Percentiles rank a stretch among this genome's conserved stretches.
Evolutionary conservation across 2,329 filamentous ascomycete species (phyloP).

Genomic region (Cercospora sp.): DNA sequence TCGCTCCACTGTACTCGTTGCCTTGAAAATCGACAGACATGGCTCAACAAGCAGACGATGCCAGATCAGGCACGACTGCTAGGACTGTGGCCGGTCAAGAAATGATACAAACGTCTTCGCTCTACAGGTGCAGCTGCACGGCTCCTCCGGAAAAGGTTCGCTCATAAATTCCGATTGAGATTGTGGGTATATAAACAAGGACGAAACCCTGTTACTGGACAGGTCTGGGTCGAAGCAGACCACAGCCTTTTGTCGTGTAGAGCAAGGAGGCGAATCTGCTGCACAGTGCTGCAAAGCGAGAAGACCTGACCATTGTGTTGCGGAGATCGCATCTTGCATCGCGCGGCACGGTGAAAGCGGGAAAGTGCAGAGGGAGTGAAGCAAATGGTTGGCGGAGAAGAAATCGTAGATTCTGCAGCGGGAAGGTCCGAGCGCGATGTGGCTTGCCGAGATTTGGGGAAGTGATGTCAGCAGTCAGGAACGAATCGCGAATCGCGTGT

Average conservation of each 20-base stretch:
- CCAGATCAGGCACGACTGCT: neutral
- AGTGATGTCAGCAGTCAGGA: constrained; percentile 8
- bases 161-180: neutral
- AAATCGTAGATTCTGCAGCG: constrained; percentile 7
- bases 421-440: constrained; percentile 4
- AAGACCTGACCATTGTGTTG: neutral
- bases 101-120: neutral
- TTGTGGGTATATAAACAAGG: neutral
- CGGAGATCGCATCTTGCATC: neutral
- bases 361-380: neutral
- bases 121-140: neutral
- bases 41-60: neutral
- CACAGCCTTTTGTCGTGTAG: neutral
- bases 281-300: neutral
- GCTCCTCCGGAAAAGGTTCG: neutral
- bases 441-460: constrained; percentile 3
- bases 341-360: no score
- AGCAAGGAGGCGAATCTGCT: neutral
- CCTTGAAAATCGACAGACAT: neutral
- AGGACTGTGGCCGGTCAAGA: neutral
- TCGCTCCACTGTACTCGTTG: neutral
- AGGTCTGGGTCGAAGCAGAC: neutral
- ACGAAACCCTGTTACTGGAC: neutral
- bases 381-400: constrained; percentile 6
- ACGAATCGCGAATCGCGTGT: neutral